These are phyloP conservation scores for Rutidosis leptorrhynchoides DNA, from an alignment of 129 eudicot genomes.

Conservation along the genomic window DNA sequence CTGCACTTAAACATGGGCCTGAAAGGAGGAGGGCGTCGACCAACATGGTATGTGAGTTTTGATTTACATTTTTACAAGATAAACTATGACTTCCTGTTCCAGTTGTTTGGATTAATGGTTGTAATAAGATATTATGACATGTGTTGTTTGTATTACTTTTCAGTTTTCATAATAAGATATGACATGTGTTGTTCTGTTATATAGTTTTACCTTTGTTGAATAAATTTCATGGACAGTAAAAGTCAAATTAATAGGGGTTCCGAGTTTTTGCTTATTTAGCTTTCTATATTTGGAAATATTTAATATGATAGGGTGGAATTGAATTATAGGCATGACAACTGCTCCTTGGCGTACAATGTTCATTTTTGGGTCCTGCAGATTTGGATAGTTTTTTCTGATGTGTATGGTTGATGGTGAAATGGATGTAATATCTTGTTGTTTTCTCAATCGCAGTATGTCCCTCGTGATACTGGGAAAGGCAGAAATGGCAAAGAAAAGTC, in stretches of 20 bases:
- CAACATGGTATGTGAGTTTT: slow-evolving; percentile 47
- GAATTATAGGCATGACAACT: slow-evolving; percentile 3
- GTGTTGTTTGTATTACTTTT: too few species aligned
- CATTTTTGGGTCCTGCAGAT: slow-evolving; percentile 13
- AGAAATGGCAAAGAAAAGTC: slow-evolving; percentile 64
- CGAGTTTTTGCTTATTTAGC: not conserved
- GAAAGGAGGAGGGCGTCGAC: slow-evolving; percentile 55
- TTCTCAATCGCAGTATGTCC: slow-evolving; percentile 60
- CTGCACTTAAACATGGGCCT: slow-evolving; percentile 51
- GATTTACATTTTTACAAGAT: slow-evolving; percentile 4
- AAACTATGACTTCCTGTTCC: not conserved
- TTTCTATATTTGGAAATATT: not conserved
- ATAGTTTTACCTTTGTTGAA: not conserved
- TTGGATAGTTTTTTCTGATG: slow-evolving; percentile 19
- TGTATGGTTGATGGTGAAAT: slow-evolving; percentile 18
- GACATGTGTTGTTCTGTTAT: not conserved
- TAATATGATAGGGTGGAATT: slow-evolving; percentile 5
- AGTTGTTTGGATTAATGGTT: not conserved
- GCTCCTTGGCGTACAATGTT: slow-evolving; percentile 8
- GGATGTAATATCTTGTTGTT: slow-evolving; percentile 23
- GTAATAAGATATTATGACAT: not conserved
- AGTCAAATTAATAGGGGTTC: not conserved
- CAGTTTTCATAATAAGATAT: not conserved
- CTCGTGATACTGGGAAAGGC: slow-evolving; percentile 58
- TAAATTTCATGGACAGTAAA: not conserved